Evolutionary conservation across 2,329 filamentous ascomycete species (phyloP).

Genomic region (Didymella sp.): DNA sequence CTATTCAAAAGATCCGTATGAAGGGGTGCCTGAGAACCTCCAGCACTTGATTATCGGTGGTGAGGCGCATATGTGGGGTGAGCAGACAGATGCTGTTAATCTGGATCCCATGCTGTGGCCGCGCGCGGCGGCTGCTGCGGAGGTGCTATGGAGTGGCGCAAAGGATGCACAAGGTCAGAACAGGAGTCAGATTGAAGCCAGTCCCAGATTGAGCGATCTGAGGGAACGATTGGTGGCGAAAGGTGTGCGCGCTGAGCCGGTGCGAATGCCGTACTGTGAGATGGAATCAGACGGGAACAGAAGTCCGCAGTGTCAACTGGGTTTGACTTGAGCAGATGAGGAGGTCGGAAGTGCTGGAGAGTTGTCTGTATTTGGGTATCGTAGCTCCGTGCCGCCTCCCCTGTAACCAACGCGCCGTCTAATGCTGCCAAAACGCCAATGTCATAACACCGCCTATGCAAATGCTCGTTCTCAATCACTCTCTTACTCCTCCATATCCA

Average conservation of each 20-base stretch:
- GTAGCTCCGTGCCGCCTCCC: constrained; percentile 3
- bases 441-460: constrained; percentile 20
- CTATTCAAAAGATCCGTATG: constrained; percentile 79
- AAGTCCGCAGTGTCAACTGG: constrained; percentile 34
- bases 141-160: constrained; percentile 80
- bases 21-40: constrained; percentile 63
- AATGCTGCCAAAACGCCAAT: constrained; percentile 11
- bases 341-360: background rate
- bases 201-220: constrained; percentile 74
- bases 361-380: constrained; percentile 16
- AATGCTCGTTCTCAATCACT: background rate
- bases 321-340: background rate
- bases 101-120: constrained; percentile 82
- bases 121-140: constrained; percentile 73
- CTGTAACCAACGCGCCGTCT: constrained; percentile 6
- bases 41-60: constrained; percentile 78
- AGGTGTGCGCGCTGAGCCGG: constrained; percentile 69
- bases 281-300: constrained; percentile 58
- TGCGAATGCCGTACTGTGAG: constrained; percentile 77
- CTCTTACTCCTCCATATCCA: constrained; percentile 18
- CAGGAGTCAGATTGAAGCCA: constrained; percentile 73
- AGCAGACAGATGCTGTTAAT: constrained; percentile 77
- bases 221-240: constrained; percentile 75
- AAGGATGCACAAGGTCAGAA: constrained; percentile 71
- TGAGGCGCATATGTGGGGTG: constrained; percentile 82